Conservation (phyloP, 2,329 filamentous ascomycete species). For the Didymosphaeria variabile region DNA sequence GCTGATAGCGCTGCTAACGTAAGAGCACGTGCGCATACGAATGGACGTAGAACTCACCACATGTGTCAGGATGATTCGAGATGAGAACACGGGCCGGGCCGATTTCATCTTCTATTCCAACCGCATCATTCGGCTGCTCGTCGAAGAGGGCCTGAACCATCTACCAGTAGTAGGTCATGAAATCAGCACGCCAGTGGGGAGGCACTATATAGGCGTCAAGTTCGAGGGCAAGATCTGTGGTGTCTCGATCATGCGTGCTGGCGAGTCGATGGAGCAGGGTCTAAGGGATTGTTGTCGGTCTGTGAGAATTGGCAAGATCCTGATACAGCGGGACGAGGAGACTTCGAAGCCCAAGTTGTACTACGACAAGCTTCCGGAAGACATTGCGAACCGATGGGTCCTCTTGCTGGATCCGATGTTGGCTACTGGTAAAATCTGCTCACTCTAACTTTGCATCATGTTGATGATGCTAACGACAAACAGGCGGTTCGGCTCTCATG, state of each 20-base stretch:
- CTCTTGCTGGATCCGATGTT: constrained; percentile 98
- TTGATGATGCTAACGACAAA: constrained; percentile 17
- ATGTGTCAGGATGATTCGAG: constrained; percentile 83
- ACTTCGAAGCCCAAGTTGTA: constrained; percentile 91
- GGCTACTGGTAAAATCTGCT: constrained; percentile 75
- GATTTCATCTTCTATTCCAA: constrained; percentile 99
- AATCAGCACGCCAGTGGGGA: constrained; percentile 90
- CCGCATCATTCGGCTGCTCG: constrained; percentile 92
- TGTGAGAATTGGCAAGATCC: constrained; percentile 97
- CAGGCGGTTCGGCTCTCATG: constrained; percentile 95
- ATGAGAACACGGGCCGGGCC: constrained; percentile 86
- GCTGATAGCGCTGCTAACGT: constrained; percentile 97
- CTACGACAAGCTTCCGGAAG: constrained; percentile 95
- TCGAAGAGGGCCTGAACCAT: constrained; percentile 97
- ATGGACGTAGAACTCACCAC: constrained; percentile 17
- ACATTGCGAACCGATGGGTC: constrained; percentile 93
- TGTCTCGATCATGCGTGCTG: constrained; percentile 97
- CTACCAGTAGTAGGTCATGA: constrained; percentile 88
- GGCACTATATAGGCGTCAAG: constrained; percentile 86
- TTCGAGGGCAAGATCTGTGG: constrained; percentile 99
- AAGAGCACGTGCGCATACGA: constrained; percentile 57
- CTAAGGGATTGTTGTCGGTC: constrained; percentile 95
- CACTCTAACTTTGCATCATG: background rate
- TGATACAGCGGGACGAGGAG: constrained; percentile 97
- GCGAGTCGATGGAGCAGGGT: constrained; percentile 98